Evolutionary conservation across 2,329 filamentous ascomycete species (phyloP).

Genomic region (Epichloe elymi): DNA sequence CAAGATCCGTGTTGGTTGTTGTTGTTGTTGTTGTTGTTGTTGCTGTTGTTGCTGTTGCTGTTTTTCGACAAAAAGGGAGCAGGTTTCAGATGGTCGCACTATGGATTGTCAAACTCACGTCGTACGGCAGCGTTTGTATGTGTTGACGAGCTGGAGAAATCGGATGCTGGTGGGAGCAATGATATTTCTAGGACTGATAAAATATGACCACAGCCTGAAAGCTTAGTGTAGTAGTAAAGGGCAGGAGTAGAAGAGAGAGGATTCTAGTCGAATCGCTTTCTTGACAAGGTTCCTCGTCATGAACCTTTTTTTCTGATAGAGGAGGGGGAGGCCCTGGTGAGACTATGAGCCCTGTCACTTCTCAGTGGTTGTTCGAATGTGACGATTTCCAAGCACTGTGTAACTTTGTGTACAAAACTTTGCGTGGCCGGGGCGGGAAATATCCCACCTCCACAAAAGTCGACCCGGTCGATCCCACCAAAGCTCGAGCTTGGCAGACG

Average conservation of each 20-base stretch:
- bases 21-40: too few species aligned
- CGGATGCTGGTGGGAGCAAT: too few species aligned
- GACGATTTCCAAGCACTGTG: constrained; percentile 2
- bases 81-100: too few species aligned
- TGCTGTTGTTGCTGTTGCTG: too few species aligned
- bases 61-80: too few species aligned
- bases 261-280: background rate
- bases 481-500: background rate
- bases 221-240: too few species aligned
- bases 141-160: too few species aligned
- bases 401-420: background rate
- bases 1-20: too few species aligned
- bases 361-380: constrained; percentile 1
- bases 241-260: background rate
- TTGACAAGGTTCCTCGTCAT: background rate
- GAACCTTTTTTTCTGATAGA: background rate
- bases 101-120: too few species aligned
- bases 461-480: too few species aligned
- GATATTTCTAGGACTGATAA: background rate
- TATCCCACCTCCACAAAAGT: background rate
- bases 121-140: too few species aligned
- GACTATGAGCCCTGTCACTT: constrained; percentile 1
- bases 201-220: background rate
- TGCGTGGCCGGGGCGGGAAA: background rate
- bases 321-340: background rate